Evolutionary conservation across 2,329 filamentous ascomycete genomes (phyloP).

Genomic region (Beauveria sp.): DNA sequence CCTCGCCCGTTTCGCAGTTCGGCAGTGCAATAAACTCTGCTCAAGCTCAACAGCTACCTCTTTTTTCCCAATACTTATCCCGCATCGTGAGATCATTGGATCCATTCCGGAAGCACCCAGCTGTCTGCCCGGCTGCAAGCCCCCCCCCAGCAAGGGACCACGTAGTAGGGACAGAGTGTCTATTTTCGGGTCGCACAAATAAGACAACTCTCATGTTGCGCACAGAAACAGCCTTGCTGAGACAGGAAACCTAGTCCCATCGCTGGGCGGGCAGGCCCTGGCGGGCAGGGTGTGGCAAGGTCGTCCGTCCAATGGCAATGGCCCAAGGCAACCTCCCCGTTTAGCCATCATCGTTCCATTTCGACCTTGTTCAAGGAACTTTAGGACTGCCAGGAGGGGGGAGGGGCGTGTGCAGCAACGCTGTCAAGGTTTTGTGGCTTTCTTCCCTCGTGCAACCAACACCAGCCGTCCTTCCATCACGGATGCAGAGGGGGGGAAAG

Average conservation of each 20-base stretch:
- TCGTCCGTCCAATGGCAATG: not conserved
- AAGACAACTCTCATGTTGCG: not conserved
- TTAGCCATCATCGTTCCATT: not conserved
- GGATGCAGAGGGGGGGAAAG: not conserved
- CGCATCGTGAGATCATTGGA: not conserved
- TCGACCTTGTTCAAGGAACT: not conserved
- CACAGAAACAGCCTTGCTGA: no score
- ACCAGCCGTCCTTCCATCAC: conserved; percentile 1
- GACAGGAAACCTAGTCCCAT: no score
- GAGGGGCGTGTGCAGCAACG: conserved; percentile 6
- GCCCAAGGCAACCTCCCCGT: not conserved
- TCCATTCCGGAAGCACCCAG: not conserved
- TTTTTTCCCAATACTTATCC: no score
- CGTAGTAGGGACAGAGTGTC: not conserved
- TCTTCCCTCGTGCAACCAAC: conserved; percentile 2
- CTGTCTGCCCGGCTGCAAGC: not conserved
- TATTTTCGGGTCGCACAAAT: not conserved
- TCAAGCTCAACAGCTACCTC: no score
- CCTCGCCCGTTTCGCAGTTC: not conserved
- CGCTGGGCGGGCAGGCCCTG: no score
- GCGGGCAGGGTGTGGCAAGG: not conserved
- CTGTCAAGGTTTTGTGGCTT: conserved; percentile 4
- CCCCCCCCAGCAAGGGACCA: not conserved
- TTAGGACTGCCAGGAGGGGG: not conserved
- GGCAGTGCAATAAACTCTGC: not conserved